Evolutionary conservation across 2,329 filamentous ascomycete species (phyloP), one percentile per base, ranked within the genome.

Genomic region (Botrytis squamosa): DNA sequence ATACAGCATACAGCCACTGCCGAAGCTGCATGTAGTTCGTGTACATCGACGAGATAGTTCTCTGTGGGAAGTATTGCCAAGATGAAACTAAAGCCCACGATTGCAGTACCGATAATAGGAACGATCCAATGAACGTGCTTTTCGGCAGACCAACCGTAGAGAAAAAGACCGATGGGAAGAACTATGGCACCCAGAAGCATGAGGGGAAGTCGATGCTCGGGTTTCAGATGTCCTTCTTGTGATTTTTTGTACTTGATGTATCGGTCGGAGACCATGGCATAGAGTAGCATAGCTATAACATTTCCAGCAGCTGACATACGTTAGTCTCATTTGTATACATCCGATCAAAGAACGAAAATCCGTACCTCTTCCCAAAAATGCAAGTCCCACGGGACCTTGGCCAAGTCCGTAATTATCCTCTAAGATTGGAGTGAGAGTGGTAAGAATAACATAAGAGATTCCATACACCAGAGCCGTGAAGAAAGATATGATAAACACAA

Each of bases 131-230:
- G 82, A 44, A 85, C 81, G 36, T 72, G 75, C 0, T 80, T 66
- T 59, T 82, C 82, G 16, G 82, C 82, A 8, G 84, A 85, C 85
- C 85, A 86, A 7, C 82, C 85, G n/a, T 86, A 80, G 84, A 85
- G 85, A 75, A 86, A 86, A 0, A 86, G 79, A 0, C 87, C 85
- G 2, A 85, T 76, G 0, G 85, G 83, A 10, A 86, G 81, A 1
- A 82, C 72, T 0, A 84, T 80, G 1, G 81, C 78, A 0, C 82
- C 84, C 0, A 83, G 73, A 75, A 85, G 82, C 42, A 82, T 82
- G 40, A 82, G 83, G 80, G 81, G 84, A 0, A 86, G 79, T 0
- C 84, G 81, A 36, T 81, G 81, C 70, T 86, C 84, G 0, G 83
- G 82, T 10, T 78, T 75, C 14, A 70, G 55, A 12, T 70, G 62